Evolutionary conservation across 2,329 filamentous ascomycete genomes (phyloP).

Genomic region (Didymella lethalis): DNA sequence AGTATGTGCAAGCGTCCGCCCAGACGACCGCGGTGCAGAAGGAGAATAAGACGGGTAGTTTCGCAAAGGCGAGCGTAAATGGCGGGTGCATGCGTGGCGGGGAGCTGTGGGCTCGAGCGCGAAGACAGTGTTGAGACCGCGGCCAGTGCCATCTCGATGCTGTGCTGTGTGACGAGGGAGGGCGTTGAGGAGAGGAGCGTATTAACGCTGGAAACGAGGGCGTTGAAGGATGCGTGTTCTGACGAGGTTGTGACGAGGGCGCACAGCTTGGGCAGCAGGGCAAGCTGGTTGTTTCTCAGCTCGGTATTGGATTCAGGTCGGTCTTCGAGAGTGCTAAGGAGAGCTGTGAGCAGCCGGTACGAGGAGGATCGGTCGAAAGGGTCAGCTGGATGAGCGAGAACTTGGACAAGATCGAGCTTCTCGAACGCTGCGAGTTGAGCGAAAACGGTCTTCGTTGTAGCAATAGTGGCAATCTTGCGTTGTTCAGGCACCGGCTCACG

Average conservation of each 20-base stretch:
- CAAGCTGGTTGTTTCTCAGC: constrained; percentile 38
- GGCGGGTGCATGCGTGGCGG: constrained; percentile 39
- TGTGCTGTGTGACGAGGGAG: constrained; percentile 54
- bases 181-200: constrained; percentile 51
- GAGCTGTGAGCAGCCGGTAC: constrained; percentile 35
- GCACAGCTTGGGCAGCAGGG: constrained; percentile 40
- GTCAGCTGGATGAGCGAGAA: constrained; percentile 24
- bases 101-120: constrained; percentile 41
- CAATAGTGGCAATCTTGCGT: constrained; percentile 20
- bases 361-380: constrained; percentile 22
- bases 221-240: constrained; percentile 62
- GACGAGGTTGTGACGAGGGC: constrained; percentile 56
- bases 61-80: constrained; percentile 64
- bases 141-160: constrained; percentile 53
- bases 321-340: constrained; percentile 44
- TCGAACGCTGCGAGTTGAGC: constrained; percentile 25
- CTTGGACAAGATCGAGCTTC: constrained; percentile 32
- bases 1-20: constrained; percentile 68
- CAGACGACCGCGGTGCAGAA: constrained; percentile 65
- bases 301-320: constrained; percentile 31
- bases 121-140: constrained; percentile 48
- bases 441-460: constrained; percentile 29
- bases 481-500: constrained; percentile 23
- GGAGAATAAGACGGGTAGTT: constrained; percentile 61
- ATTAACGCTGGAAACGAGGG: constrained; percentile 58